Percentiles rank a stretch among this genome's conserved stretches.
These are phyloP conservation scores for Talaromyces pinophilus DNA, from an alignment of 2,329 filamentous ascomycete species.

Conservation along the genomic window DNA sequence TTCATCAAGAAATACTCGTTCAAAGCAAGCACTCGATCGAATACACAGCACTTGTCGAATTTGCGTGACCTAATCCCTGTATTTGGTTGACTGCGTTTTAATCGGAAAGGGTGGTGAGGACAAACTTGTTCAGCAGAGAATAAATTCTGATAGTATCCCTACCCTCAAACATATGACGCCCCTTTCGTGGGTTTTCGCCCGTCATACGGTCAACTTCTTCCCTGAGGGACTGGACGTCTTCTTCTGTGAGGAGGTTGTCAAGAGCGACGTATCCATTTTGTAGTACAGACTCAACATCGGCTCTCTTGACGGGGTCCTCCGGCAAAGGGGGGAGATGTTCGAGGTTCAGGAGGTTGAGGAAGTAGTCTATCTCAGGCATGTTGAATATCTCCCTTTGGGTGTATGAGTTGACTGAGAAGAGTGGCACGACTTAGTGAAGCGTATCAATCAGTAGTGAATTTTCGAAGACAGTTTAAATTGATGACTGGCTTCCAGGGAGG, in stretches of 20 bases:
- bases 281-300: slow-evolving; percentile 34
- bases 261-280: slow-evolving; percentile 43
- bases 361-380: slow-evolving; percentile 13
- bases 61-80: slow-evolving; percentile 30
- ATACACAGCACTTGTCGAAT: slow-evolving; percentile 42
- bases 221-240: slow-evolving; percentile 35
- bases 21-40: slow-evolving; percentile 40
- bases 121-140: slow-evolving; percentile 41
- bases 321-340: slow-evolving; percentile 21
- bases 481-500: background rate
- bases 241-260: slow-evolving; percentile 34
- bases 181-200: slow-evolving; percentile 32
- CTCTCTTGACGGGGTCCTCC: slow-evolving; percentile 27
- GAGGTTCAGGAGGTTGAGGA: slow-evolving; percentile 12
- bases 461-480: background rate
- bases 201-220: slow-evolving; percentile 37
- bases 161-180: slow-evolving; percentile 44
- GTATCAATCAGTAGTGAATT: too few relatives aligned
- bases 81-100: background rate
- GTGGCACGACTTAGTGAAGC: background rate
- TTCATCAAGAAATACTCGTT: slow-evolving; percentile 46
- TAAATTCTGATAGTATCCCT: slow-evolving; percentile 43
- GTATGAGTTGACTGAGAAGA: background rate
- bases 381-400: background rate
- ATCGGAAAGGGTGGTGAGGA: background rate